phyloP scores from a whole-genome alignment of 1,284 basidiomycete genomes.

The Moesziomyces globuligerus region DNA sequence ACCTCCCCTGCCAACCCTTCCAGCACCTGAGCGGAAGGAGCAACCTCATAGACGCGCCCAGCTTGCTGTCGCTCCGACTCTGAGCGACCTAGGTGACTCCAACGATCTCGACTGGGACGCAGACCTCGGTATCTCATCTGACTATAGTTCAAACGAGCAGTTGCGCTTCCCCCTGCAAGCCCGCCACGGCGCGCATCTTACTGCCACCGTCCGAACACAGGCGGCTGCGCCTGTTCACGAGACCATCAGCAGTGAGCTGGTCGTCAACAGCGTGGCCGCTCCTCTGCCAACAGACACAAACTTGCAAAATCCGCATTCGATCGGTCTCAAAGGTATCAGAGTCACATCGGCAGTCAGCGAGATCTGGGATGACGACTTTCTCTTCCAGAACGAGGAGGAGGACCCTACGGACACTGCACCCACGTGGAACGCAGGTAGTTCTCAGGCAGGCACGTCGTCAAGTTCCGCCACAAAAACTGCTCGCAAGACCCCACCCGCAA shows the following conservation, averaged over 20 bases:
- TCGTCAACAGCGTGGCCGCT: constrained; percentile 3
- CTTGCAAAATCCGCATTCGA: constrained; percentile 5
- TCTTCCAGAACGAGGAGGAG: constrained; percentile 49
- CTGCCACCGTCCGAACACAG: neutral
- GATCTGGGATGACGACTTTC: constrained; percentile 57
- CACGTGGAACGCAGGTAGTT: neutral
- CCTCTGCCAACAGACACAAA: neutral
- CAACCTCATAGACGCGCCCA: neutral
- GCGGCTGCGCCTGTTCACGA: neutral
- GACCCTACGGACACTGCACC: constrained; percentile 1
- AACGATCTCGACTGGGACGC: constrained; percentile 39
- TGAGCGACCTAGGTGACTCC: constrained; percentile 3
- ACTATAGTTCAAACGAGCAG: constrained; percentile 13
- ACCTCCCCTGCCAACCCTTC: neutral
- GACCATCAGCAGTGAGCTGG: constrained; percentile 3
- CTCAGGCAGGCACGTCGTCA: neutral
- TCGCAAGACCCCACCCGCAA: no score
- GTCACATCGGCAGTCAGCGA: constrained; percentile 48
- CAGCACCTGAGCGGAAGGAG: neutral
- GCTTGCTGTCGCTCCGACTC: neutral
- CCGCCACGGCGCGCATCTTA: neutral
- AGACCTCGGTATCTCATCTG: constrained; percentile 32
- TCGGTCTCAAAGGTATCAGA: constrained; percentile 31
- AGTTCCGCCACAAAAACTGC: no score
- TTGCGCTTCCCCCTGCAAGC: constrained; percentile 17